A percentile compares a stretch with the other conserved stretches of the same genome.
These are phyloP conservation scores for Porodaedalea pini DNA, from an alignment of 1,284 basidiomycete genomes.

Conservation along the genomic window DNA sequence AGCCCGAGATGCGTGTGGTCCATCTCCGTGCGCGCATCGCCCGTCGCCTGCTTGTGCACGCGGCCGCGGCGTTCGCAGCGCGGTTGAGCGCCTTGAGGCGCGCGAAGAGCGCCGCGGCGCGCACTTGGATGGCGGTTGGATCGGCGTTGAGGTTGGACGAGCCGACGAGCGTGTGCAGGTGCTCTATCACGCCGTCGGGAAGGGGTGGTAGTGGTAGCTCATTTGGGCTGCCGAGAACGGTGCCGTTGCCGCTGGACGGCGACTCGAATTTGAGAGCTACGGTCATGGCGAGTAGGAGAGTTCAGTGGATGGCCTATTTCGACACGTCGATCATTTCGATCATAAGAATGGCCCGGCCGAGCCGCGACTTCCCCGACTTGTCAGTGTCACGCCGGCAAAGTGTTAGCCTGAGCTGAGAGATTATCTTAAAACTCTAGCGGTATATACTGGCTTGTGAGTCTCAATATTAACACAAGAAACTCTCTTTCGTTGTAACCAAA, in stretches of 20 bases:
- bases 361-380: too few species aligned
- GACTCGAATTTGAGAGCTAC: neutral
- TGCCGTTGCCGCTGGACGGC: neutral
- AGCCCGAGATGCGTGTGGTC: constrained; percentile 78
- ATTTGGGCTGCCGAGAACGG: too few species aligned
- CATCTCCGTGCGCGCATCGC: constrained; percentile 73
- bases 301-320: too few species aligned
- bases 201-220: neutral
- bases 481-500: too few species aligned
- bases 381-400: too few species aligned
- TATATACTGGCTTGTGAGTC: too few species aligned
- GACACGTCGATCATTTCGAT: constrained; percentile 1
- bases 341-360: too few species aligned
- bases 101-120: constrained; percentile 67
- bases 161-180: constrained; percentile 59
- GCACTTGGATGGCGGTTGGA: constrained; percentile 50
- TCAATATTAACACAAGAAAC: too few species aligned
- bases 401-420: too few species aligned
- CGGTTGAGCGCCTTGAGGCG: constrained; percentile 74
- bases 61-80: constrained; percentile 68
- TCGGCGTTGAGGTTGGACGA: constrained; percentile 44
- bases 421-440: too few species aligned
- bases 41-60: constrained; percentile 65
- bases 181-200: constrained; percentile 40
- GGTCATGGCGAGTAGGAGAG: neutral